Evolutionary conservation across 331 rosid species (phyloP).

Genomic region (Prunus yedoensis): DNA sequence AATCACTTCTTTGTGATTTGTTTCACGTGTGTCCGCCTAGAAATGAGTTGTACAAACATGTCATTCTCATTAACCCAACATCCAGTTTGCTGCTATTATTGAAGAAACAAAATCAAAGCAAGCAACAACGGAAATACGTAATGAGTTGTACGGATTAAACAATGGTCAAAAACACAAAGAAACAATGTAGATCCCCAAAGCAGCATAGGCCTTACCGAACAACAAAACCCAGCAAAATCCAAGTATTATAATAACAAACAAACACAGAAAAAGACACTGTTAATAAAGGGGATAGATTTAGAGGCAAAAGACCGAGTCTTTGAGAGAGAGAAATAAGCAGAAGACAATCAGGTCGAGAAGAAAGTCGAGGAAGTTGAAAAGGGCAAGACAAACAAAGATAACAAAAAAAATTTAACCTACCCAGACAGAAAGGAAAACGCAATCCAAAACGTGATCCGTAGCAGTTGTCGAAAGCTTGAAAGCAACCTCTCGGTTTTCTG

Average conservation of each 20-base stretch:
- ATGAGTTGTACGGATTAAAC: constrained; percentile 21
- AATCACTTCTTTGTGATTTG: constrained; percentile 27
- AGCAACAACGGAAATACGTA: neutral
- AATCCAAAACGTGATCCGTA: constrained; percentile 35
- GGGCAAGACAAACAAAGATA: too few relatives aligned
- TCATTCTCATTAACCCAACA: neutral
- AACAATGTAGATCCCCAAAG: constrained; percentile 30
- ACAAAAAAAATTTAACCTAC: too few relatives aligned
- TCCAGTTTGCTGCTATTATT: neutral
- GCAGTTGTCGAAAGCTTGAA: constrained; percentile 43
- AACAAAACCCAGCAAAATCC: constrained; percentile 1
- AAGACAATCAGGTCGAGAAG: constrained; percentile 8
- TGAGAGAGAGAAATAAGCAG: neutral
- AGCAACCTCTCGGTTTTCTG: constrained; percentile 46
- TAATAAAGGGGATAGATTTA: constrained; percentile 16
- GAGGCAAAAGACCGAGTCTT: constrained; percentile 32
- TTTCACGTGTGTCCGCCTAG: constrained; percentile 13
- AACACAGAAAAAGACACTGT: constrained; percentile 1
- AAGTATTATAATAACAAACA: neutral
- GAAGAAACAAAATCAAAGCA: neutral
- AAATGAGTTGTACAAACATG: constrained; percentile 11
- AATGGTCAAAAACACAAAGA: constrained; percentile 11
- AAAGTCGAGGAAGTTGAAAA: constrained; percentile 24
- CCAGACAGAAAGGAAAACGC: constrained; percentile 30
- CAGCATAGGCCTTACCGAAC: constrained; percentile 19